Conservation (phyloP, 768 basidiomycete species). For the Pleurotus pulmonarius region DNA sequence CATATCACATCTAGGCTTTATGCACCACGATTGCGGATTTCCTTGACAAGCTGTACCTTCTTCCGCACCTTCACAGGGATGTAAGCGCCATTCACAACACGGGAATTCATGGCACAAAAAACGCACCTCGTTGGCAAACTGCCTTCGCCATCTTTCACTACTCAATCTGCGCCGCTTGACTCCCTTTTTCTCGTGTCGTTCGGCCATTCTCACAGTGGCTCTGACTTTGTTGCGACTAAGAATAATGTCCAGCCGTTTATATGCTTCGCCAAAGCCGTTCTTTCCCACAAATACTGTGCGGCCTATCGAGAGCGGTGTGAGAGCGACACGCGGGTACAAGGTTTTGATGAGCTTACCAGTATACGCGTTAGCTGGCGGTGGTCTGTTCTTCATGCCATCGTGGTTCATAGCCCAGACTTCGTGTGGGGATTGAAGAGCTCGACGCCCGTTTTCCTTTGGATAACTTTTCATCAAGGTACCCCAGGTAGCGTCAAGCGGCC, state of each 20-base stretch:
- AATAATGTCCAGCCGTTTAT: slow-evolving; percentile 44
- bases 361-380: slow-evolving; percentile 47
- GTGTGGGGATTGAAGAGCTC: slow-evolving; percentile 23
- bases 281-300: slow-evolving; percentile 49
- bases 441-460: not conserved
- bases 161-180: slow-evolving; percentile 69
- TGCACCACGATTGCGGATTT: slow-evolving; percentile 74
- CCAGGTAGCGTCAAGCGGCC: not conserved
- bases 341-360: slow-evolving; percentile 37
- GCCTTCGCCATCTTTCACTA: slow-evolving; percentile 76
- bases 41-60: slow-evolving; percentile 76
- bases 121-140: slow-evolving; percentile 75
- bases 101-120: slow-evolving; percentile 8
- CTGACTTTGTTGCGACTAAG: slow-evolving; percentile 55
- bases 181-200: slow-evolving; percentile 82
- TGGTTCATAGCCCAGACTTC: slow-evolving; percentile 38
- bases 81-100: not conserved
- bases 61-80: slow-evolving; percentile 62
- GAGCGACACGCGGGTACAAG: not conserved
- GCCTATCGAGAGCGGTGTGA: slow-evolving; percentile 35
- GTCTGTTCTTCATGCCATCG: slow-evolving; percentile 11
- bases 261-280: slow-evolving; percentile 44
- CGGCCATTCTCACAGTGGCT: slow-evolving; percentile 40
- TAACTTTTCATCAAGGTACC: not conserved
- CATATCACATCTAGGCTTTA: slow-evolving; percentile 24